Conservation (phyloP, 2,329 filamentous ascomycete species). For the Gaeumannomyces tritici region DNA sequence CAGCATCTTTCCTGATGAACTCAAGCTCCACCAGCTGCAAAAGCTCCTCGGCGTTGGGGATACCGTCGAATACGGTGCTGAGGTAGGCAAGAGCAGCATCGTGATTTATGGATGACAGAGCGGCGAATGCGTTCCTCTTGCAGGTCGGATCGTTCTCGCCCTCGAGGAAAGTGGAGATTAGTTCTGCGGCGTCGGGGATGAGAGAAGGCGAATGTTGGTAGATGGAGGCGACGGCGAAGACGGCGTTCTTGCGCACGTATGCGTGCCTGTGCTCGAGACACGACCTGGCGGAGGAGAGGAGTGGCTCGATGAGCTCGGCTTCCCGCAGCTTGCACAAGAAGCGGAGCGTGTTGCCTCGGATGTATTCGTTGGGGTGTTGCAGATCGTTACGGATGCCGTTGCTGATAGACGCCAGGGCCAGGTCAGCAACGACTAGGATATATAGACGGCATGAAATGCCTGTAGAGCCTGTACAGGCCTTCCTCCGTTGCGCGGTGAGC, state of each 20-base stretch:
- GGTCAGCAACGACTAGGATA: conserved; percentile 4
- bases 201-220: conserved; percentile 82
- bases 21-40: conserved; percentile 90
- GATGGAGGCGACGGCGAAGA: conserved; percentile 89
- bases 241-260: conserved; percentile 96
- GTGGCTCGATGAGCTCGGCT: conserved; percentile 88
- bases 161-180: conserved; percentile 82
- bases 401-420: conserved; percentile 36
- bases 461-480: neutral
- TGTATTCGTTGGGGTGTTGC: conserved; percentile 96
- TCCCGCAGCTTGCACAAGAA: conserved; percentile 96
- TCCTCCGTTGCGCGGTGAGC: conserved; percentile 1
- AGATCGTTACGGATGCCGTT: conserved; percentile 97
- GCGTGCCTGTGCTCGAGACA: conserved; percentile 95
- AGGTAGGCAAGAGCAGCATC: conserved; percentile 86
- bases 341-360: conserved; percentile 93
- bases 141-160: conserved; percentile 89
- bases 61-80: conserved; percentile 81
- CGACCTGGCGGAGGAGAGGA: conserved; percentile 81
- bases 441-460: neutral
- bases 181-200: conserved; percentile 90
- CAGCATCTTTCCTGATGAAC: conserved; percentile 96
- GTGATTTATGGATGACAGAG: conserved; percentile 82
- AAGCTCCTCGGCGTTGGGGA: conserved; percentile 89
- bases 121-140: conserved; percentile 95